Base-by-base conservation (phyloP, 768 basidiomycete species). In the Cystobasidium ongulense region DNA sequence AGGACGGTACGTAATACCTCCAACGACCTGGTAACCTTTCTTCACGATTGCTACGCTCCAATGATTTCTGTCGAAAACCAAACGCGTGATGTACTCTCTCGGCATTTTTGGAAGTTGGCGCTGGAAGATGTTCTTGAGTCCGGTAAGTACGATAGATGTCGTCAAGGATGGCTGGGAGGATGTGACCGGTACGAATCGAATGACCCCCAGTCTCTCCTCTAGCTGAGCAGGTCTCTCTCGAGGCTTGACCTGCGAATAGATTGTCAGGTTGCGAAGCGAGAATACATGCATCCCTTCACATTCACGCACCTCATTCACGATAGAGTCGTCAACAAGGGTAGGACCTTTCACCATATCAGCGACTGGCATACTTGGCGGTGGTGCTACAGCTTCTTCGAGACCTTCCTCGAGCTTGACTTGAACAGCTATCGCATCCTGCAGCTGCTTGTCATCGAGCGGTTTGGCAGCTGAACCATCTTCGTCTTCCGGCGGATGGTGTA, bases 71-170 rank as follows among this genome's bases (percentile, higher is more conserved):
- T 98, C 96, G 77, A 91, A 91, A 0, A 97, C 95, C 31, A 98
- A 86, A 27, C 96, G 87, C 1, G 96, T 91, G 77, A 99, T 98
- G 80, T 99, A 99, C 80, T 98, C 96, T 78, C 92, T 85, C 15
- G 96, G 96, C 96, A 99, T 98, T 82, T 97, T 97, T 7, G 96
- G 96, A 1, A 99, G 82, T 81, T 99, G 96, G 77, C 91, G 90
- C 79, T 96, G 95, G 80, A 99, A 98, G 18, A 98, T 87, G 10
- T 91, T 93, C 82, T 97, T 98, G 73, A 98, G 84, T n/a, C 92
- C 91, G 1, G 92, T 92, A 66, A 98, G 86, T 73, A 98, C 88
- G 68, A 97, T 86, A 31, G 89, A 83, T 1, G 91, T 91, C 35
- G 88, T 86, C 13, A 80, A 80, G 1, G 89, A 87, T 54, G 87